phyloP scores from a whole-genome alignment of 176 grass and related monocot species.

The Musa beccarii region DNA sequence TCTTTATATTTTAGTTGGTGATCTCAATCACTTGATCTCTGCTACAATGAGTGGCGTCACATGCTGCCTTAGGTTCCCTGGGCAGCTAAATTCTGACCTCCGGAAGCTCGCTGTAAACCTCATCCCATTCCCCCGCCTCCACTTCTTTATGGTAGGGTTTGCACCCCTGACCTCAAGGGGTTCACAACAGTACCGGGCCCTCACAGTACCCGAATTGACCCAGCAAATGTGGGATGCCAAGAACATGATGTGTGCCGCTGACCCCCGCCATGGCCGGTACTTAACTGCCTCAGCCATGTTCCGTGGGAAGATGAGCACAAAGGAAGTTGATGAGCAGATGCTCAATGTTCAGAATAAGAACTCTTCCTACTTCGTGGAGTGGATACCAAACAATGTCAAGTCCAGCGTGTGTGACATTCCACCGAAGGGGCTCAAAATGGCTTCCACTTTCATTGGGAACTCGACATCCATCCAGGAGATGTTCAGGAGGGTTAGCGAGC shows the following conservation, averaged over 20 bases:
- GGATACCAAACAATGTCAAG: slow-evolving; percentile 19
- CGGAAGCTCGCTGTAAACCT: slow-evolving; percentile 17
- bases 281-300: slow-evolving; percentile 17
- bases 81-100: slow-evolving; percentile 15
- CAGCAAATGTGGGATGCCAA: slow-evolving; percentile 22
- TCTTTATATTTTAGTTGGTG: neutral
- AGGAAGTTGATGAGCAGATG: slow-evolving; percentile 18
- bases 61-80: slow-evolving; percentile 7
- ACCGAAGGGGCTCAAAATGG: slow-evolving; percentile 13
- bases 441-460: slow-evolving; percentile 10
- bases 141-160: slow-evolving; percentile 20
- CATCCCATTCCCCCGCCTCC: slow-evolving; percentile 12
- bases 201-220: slow-evolving; percentile 16
- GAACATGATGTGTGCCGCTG: slow-evolving; percentile 20
- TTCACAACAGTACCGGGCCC: slow-evolving; percentile 15
- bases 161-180: slow-evolving; percentile 17
- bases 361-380: slow-evolving; percentile 15
- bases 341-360: slow-evolving; percentile 16
- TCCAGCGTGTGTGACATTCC: slow-evolving; percentile 17
- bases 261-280: slow-evolving; percentile 10
- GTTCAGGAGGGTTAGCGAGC: slow-evolving; percentile 20
- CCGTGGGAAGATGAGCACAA: slow-evolving; percentile 16
- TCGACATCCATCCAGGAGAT: slow-evolving; percentile 15
- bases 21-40: slow-evolving; percentile 18
- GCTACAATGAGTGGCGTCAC: slow-evolving; percentile 17